A percentile compares a stretch with the other conserved stretches of the same genome.
phyloP scores from a whole-genome alignment of 1,139 yeast species.

The Neolecta irregularis region DNA sequence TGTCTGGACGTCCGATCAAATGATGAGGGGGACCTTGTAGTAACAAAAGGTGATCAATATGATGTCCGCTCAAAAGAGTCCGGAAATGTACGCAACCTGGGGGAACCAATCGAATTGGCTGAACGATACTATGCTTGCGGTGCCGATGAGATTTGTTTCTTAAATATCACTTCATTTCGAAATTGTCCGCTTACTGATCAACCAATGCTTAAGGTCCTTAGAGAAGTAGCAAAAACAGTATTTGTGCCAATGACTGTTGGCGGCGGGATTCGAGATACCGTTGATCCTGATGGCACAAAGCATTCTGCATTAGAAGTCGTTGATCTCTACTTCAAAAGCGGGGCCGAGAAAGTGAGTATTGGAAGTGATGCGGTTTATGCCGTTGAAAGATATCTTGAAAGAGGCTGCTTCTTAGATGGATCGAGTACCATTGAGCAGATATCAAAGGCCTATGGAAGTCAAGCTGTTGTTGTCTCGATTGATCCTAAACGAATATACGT shows the following conservation, averaged over 20 bases:
- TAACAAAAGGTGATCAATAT: constrained; percentile 94
- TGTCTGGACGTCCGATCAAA: constrained; percentile 93
- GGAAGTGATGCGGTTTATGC: constrained; percentile 94
- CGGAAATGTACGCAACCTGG: constrained; percentile 64
- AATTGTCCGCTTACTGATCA: constrained; percentile 81
- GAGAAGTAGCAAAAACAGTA: constrained; percentile 68
- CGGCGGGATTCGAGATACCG: constrained; percentile 85
- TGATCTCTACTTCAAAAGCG: constrained; percentile 75
- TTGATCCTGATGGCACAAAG: constrained; percentile 61
- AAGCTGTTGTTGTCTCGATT: constrained; percentile 92
- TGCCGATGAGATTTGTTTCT: constrained; percentile 89
- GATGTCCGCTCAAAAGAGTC: constrained; percentile 66
- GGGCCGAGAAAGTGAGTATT: constrained; percentile 93
- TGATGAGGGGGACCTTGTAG: constrained; percentile 86
- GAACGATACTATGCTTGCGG: constrained; percentile 81
- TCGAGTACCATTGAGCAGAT: constrained; percentile 80
- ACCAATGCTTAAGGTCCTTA: constrained; percentile 85
- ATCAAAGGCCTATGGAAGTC: constrained; percentile 80
- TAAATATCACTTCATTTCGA: constrained; percentile 87
- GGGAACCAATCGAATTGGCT: constrained; percentile 91
- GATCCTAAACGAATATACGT: constrained; percentile 86
- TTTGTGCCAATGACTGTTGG: constrained; percentile 96
- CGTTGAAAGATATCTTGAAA: constrained; percentile 62
- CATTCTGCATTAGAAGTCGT: constrained; percentile 86
- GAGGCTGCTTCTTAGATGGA: constrained; percentile 46